A percentile compares a stretch with the other conserved stretches of the same genome.
These are phyloP conservation scores for Coriolopsis trogii DNA, from an alignment of 1,284 basidiomycete genomes.

Conservation along the genomic window DNA sequence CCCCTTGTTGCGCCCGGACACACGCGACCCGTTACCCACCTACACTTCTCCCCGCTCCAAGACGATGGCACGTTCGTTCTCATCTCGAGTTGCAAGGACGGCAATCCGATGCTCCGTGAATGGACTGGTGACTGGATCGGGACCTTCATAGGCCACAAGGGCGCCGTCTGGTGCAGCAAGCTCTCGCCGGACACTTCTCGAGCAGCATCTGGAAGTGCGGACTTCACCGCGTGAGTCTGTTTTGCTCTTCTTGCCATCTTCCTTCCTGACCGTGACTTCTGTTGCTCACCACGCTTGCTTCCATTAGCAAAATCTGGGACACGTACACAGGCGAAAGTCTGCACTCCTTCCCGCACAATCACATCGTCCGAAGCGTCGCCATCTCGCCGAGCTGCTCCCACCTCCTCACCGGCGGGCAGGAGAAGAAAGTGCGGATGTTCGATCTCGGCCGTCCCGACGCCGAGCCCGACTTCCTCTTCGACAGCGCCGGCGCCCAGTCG, in stretches of 20 bases:
- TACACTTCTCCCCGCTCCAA: slow-evolving; percentile 86
- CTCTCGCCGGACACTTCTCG: slow-evolving; percentile 85
- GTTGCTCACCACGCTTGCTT: slow-evolving; percentile 3
- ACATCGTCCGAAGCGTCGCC: slow-evolving; percentile 96
- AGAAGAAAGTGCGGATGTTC: slow-evolving; percentile 97
- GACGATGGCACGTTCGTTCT: slow-evolving; percentile 86
- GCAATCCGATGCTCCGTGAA: slow-evolving; percentile 93
- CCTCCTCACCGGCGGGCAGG: slow-evolving; percentile 92
- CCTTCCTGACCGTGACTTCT: neutral
- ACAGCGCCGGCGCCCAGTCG: slow-evolving; percentile 55
- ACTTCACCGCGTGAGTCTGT: slow-evolving; percentile 93
- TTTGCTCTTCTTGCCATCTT: too few species aligned
- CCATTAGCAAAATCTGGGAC: slow-evolving; percentile 94
- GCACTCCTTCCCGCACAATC: slow-evolving; percentile 95
- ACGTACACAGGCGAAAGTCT: slow-evolving; percentile 86
- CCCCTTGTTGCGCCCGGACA: slow-evolving; percentile 82
- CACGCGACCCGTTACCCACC: slow-evolving; percentile 90
- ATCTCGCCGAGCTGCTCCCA: slow-evolving; percentile 70
- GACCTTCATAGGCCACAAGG: slow-evolving; percentile 98
- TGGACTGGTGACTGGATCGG: slow-evolving; percentile 99
- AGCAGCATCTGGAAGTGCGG: slow-evolving; percentile 93
- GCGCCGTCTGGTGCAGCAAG: slow-evolving; percentile 97
- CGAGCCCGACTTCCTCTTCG: slow-evolving; percentile 79
- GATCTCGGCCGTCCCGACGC: slow-evolving; percentile 86
- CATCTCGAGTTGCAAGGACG: slow-evolving; percentile 96